A percentile compares a stretch with the other conserved stretches of the same genome.
These are phyloP conservation scores for Emiliania huxleyi DNA, from an alignment of 78 protist species.

Conservation along the genomic window DNA sequence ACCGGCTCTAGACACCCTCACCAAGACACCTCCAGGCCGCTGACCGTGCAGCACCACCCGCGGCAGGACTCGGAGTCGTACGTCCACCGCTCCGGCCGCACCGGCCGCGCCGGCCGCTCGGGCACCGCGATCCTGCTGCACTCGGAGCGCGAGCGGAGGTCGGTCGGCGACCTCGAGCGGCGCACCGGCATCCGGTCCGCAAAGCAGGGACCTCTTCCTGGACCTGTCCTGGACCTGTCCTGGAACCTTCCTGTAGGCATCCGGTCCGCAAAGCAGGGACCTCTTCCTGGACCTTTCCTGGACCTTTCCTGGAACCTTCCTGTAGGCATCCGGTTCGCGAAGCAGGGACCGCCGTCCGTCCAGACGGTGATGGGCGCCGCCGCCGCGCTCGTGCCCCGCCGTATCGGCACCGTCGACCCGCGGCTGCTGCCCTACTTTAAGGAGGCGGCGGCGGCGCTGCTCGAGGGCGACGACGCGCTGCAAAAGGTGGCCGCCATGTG, in stretches of 20 bases:
- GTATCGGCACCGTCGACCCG: background rate
- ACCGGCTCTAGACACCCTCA: no score
- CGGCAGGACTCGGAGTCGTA: constrained; percentile 41
- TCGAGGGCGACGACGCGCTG: background rate
- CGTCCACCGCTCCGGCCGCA: constrained; percentile 65
- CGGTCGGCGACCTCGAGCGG: background rate
- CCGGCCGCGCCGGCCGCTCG: constrained; percentile 56
- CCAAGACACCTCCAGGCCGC: no score
- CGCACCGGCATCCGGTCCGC: background rate
- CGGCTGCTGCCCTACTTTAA: background rate
- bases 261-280: no score
- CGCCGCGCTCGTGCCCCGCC: background rate
- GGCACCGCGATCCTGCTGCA: constrained; percentile 28
- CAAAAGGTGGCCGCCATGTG: background rate
- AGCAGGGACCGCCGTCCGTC: background rate
- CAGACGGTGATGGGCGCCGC: background rate
- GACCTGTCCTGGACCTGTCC: no score
- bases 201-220: no score
- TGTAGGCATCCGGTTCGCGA: no score
- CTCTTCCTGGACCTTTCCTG: no score
- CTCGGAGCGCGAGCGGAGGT: background rate
- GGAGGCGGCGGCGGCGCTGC: background rate
- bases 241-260: no score
- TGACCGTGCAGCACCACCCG: no score
- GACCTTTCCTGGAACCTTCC: no score